phyloP scores from a whole-genome alignment of 2,329 filamentous ascomycete genomes.

The Claviceps sp. region DNA sequence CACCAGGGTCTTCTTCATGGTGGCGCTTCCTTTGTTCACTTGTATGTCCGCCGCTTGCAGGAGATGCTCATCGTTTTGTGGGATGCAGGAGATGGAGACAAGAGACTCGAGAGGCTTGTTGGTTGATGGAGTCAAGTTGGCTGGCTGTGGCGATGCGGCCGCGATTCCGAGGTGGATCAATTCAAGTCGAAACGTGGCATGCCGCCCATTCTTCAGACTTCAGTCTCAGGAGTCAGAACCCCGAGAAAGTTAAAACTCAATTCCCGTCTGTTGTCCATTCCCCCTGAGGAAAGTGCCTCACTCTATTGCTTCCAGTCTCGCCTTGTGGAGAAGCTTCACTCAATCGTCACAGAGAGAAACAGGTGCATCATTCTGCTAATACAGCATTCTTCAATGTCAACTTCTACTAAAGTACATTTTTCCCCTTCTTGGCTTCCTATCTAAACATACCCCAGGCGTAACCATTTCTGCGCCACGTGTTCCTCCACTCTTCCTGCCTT shows the following conservation, averaged over 20 bases:
- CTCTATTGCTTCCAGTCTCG: too few species aligned
- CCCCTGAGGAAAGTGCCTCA: too few species aligned
- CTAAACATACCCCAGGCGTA: constrained; percentile 15
- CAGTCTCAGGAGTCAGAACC: too few species aligned
- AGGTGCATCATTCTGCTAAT: neutral
- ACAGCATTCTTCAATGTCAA: constrained; percentile 12
- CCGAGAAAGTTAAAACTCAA: too few species aligned
- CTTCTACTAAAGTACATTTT: constrained; percentile 31
- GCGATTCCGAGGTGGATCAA: neutral
- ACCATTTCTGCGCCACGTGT: too few species aligned
- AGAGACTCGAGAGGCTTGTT: neutral
- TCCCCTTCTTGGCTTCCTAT: constrained; percentile 12
- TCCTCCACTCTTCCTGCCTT: too few species aligned
- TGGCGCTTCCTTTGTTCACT: constrained; percentile 3
- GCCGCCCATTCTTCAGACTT: neutral
- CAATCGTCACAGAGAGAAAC: too few species aligned
- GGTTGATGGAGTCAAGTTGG: neutral
- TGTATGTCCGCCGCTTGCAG: neutral
- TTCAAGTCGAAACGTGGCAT: neutral
- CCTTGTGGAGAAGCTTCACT: too few species aligned
- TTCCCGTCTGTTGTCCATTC: too few species aligned
- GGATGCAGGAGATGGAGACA: neutral
- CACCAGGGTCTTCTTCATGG: constrained; percentile 59
- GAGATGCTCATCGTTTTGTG: neutral
- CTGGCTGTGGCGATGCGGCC: neutral